Evolutionary conservation across 2,329 filamentous ascomycete genomes (phyloP).

Genomic region (Botrytis deweyae): DNA sequence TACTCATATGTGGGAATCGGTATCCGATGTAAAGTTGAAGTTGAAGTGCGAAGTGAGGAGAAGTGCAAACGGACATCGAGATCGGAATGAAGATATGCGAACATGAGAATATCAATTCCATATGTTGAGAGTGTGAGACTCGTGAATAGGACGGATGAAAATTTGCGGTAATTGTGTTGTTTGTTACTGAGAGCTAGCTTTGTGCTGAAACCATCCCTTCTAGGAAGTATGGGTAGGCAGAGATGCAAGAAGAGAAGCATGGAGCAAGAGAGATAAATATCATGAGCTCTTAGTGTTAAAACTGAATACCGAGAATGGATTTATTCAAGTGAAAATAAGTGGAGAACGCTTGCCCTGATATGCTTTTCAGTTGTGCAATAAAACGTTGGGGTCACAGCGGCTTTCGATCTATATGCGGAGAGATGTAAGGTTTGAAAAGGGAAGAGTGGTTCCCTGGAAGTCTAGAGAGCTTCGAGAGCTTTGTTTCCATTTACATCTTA

Average conservation of each 20-base stretch:
- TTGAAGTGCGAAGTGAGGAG: background rate
- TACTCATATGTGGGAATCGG: background rate
- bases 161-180: background rate
- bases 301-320: background rate
- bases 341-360: background rate
- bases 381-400: background rate
- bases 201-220: background rate
- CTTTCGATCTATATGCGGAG: background rate
- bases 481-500: background rate
- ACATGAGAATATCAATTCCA: background rate
- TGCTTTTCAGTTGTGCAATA: background rate
- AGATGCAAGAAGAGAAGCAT: background rate
- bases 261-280: background rate
- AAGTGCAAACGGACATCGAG: background rate
- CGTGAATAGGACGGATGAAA: background rate
- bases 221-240: background rate
- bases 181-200: background rate
- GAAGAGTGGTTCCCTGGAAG: background rate
- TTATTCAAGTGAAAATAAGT: background rate
- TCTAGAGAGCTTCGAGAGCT: background rate
- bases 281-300: background rate
- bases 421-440: background rate
- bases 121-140: background rate
- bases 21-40: background rate
- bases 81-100: background rate